Evolutionary conservation across 179 eudicot species (phyloP), one percentile per base, ranked within the genome.

Genomic region (Vitellaria paradoxa): DNA sequence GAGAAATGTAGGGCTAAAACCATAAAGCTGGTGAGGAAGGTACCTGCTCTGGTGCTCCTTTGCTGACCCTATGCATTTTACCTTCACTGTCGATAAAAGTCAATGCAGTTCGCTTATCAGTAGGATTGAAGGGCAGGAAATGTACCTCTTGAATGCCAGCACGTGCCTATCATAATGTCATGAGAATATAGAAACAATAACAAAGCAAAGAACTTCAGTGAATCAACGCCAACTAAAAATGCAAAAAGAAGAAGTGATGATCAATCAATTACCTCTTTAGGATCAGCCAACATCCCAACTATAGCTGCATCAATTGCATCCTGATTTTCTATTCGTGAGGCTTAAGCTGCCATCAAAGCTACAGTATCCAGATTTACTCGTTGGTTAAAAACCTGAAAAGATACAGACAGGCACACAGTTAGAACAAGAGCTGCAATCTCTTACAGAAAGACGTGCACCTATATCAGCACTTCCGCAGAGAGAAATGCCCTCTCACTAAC

Each of bases 251-350:
- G 26, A 64, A 40, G 9, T 10, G 26, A 37, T 13, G 15, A 59
- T 10, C 55, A 24, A 50, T 9, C 42, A 9, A 60, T 49, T 63
- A 85, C 91, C 89, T 90, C 92, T 68, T 86, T 90, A 0, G 94
- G 94, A 68, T 90, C 92, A 67, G 88, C 87, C 67, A 90, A 76
- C 86, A 81, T 90, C 68, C 72, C 79, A 80, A 88, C 94, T 46
- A 88, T 90, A 70, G 92, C 91, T 73, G 90, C 87, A 74, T 90
- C 94, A 26, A 90, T 90, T 53, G 94, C 92, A 76, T 88, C 92
- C 80, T 90, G 94, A 77, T 88, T 90, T 77, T 90, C 94, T 13
- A 79, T 84, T 77, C 92, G 76, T 49, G 92, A 90, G 21, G 92
- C 94, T 77, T 84, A 82, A 75, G 94, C 94, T 26, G 89, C 92